Conservation (phyloP, 129 eudicot genomes). For the Sambucus nigra region DNA sequence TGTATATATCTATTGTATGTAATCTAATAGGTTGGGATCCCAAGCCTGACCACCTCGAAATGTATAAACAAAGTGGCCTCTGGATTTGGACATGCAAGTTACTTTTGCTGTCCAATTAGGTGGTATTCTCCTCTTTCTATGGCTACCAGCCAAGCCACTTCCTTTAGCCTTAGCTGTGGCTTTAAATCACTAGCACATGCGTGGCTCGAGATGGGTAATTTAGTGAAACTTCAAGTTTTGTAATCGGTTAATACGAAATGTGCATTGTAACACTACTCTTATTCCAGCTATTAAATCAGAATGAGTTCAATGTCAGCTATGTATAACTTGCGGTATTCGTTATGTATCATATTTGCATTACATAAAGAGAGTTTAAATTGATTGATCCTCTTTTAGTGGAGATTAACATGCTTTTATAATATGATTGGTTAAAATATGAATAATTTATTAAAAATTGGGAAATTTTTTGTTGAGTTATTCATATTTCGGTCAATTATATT, state of each 20-base stretch:
- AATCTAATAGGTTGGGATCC: conserved; percentile 39
- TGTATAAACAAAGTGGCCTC: conserved; percentile 29
- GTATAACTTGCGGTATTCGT: too few species aligned
- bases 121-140: conserved; percentile 32
- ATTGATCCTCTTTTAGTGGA: too few species aligned
- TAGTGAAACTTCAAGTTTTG: conserved; percentile 1
- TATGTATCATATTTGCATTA: too few species aligned
- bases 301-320: too few species aligned
- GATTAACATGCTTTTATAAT: too few species aligned
- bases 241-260: conserved; percentile 11
- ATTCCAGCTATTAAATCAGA: too few species aligned
- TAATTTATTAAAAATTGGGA: too few species aligned
- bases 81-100: conserved; percentile 26
- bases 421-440: too few species aligned
- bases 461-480: too few species aligned
- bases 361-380: too few species aligned
- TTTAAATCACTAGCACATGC: conserved; percentile 19
- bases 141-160: conserved; percentile 24
- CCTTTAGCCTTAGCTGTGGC: conserved; percentile 11
- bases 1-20: neutral
- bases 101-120: conserved; percentile 29
- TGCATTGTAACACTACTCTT: too few species aligned
- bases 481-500: too few species aligned
- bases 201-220: conserved; percentile 37
- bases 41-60: conserved; percentile 59